Evolutionary conservation across 306 rosid species (phyloP).

Genomic region (Canavalia gladiata): DNA sequence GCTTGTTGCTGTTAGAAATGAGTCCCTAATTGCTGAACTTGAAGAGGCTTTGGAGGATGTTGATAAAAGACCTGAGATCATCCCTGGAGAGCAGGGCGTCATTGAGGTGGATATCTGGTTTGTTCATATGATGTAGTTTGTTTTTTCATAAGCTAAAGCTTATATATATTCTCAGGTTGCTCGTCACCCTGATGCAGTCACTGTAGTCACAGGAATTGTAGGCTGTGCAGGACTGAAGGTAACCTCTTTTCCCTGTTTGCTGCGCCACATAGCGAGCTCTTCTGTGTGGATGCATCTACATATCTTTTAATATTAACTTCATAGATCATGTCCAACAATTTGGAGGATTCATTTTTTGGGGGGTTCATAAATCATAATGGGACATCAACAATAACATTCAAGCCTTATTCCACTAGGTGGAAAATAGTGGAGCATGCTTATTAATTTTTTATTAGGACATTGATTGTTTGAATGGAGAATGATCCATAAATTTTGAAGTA

Average conservation of each 20-base stretch:
- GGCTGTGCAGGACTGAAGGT: constrained; percentile 99
- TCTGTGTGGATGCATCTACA: background rate
- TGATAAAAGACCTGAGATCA: constrained; percentile 91
- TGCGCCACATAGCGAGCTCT: background rate
- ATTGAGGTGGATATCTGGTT: constrained; percentile 73
- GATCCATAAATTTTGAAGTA: constrained; percentile 4
- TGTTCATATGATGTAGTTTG: constrained; percentile 15
- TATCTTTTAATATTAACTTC: background rate
- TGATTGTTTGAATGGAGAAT: constrained; percentile 28
- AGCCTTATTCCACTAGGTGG: constrained; percentile 17
- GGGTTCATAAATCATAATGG: background rate
- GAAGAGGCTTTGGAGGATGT: constrained; percentile 85
- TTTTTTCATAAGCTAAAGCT: constrained; percentile 39
- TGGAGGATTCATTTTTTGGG: background rate
- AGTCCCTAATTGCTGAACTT: constrained; percentile 84
- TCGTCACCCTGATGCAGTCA: constrained; percentile 94
- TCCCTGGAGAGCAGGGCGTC: constrained; percentile 96
- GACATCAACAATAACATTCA: background rate
- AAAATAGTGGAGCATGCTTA: constrained; percentile 10
- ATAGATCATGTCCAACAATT: background rate
- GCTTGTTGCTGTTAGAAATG: constrained; percentile 88
- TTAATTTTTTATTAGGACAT: background rate
- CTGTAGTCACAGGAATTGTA: constrained; percentile 95
- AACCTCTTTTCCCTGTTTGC: constrained; percentile 42
- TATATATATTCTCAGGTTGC: constrained; percentile 76